Percentiles rank a stretch among this genome's conserved stretches.
Conservation (phyloP, 75 land plant genomes). For the Cupressus sempervirens region DNA sequence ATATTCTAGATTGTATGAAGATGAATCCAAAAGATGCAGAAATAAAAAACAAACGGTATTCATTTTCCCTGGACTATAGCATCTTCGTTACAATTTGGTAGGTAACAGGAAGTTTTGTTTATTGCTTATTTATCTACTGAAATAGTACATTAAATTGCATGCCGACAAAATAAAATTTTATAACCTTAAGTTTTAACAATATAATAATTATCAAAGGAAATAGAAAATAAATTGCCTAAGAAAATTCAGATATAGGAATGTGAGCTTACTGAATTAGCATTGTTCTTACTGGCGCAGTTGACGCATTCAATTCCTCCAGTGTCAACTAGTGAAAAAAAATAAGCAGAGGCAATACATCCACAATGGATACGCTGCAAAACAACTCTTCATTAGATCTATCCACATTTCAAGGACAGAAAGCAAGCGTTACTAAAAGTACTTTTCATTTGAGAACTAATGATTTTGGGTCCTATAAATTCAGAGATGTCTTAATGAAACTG, state of each 20-base stretch:
- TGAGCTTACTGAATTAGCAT: conserved; percentile 9
- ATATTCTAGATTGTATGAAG: neutral
- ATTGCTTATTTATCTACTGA: neutral
- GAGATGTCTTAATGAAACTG: neutral
- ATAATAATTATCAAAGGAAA: too few relatives aligned
- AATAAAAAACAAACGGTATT: neutral
- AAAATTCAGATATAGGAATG: neutral
- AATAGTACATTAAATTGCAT: neutral
- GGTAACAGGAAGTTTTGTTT: neutral
- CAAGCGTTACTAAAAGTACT: neutral
- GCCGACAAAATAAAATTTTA: neutral
- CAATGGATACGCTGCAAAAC: conserved; percentile 77
- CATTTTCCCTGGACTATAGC: neutral
- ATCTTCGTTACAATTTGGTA: neutral
- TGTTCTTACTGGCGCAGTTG: conserved; percentile 48
- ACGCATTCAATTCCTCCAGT: conserved; percentile 87
- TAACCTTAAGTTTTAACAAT: too few relatives aligned
- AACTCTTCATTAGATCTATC: conserved; percentile 13
- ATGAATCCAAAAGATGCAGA: neutral
- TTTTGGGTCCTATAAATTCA: neutral
- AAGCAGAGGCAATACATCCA: conserved; percentile 75
- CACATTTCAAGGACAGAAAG: neutral
- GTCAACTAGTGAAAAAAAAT: conserved; percentile 63
- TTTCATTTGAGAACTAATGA: neutral
- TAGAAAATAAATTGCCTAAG: neutral